Conservation (phyloP, 257 asterid species). For the Penstemon davidsonii region DNA sequence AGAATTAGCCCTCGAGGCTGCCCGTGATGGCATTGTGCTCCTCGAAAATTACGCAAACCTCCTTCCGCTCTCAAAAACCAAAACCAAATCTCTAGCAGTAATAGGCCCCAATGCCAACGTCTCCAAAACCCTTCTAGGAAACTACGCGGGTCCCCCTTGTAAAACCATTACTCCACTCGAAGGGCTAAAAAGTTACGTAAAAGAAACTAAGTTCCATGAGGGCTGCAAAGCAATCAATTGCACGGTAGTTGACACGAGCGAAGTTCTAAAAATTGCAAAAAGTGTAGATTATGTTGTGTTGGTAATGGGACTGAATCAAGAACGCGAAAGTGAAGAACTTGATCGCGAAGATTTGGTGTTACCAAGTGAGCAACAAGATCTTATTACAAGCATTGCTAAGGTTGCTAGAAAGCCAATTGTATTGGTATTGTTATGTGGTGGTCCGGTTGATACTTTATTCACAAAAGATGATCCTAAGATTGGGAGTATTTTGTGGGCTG, state of each 20-base stretch:
- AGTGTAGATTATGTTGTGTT: constrained; percentile 53
- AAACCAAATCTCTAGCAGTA: constrained; percentile 48
- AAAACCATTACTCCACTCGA: constrained; percentile 44
- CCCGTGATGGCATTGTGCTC: constrained; percentile 61
- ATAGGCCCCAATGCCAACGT: constrained; percentile 63
- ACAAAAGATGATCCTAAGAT: constrained; percentile 56
- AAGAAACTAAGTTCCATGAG: constrained; percentile 31
- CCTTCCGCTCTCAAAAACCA: constrained; percentile 56
- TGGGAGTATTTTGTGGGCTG: constrained; percentile 76
- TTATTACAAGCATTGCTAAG: constrained; percentile 44
- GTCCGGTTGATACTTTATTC: constrained; percentile 70
- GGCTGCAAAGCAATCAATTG: constrained; percentile 61
- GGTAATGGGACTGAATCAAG: constrained; percentile 70
- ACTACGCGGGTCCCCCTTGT: constrained; percentile 73
- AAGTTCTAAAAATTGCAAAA: constrained; percentile 37
- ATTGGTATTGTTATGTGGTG: constrained; percentile 64
- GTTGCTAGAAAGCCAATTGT: constrained; percentile 60
- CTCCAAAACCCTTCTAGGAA: constrained; percentile 43
- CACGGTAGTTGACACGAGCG: constrained; percentile 27
- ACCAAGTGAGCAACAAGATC: constrained; percentile 55
- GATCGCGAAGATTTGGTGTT: constrained; percentile 61
- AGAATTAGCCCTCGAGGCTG: constrained; percentile 54
- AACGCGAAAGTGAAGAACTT: constrained; percentile 53
- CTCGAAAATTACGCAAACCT: constrained; percentile 49
- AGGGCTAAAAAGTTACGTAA: constrained; percentile 45